These are phyloP conservation scores for Amaranthus cruentus DNA, from an alignment of 148 eudicot genomes.

Conservation along the genomic window DNA sequence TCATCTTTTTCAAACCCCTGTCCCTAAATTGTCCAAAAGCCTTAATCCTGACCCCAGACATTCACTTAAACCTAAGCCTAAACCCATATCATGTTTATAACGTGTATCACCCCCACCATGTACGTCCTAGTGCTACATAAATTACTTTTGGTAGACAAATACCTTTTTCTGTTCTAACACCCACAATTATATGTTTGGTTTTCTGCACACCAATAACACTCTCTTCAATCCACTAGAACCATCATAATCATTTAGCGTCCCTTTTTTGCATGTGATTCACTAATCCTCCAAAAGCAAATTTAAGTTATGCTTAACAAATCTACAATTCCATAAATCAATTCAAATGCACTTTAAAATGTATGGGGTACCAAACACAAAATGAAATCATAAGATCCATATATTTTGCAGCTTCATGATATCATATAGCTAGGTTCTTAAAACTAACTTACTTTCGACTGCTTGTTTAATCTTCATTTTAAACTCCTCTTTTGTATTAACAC, in stretches of 20 bases:
- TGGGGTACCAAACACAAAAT: neutral
- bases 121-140: too few species aligned
- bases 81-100: too few species aligned
- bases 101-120: too few species aligned
- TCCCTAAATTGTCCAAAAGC: too few species aligned
- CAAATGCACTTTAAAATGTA: neutral
- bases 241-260: neutral
- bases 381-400: neutral
- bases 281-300: neutral
- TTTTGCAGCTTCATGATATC: neutral
- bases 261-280: neutral
- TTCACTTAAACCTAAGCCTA: too few species aligned
- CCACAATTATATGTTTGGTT: too few species aligned
- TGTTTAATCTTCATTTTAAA: constrained; percentile 58
- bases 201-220: neutral
- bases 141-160: too few species aligned
- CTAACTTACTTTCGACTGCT: constrained; percentile 56
- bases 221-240: neutral
- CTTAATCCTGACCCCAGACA: too few species aligned
- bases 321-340: neutral
- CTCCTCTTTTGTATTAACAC: constrained; percentile 46
- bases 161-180: too few species aligned
- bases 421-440: neutral
- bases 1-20: too few species aligned
- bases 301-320: too few species aligned